Base-by-base conservation (phyloP, 768 basidiomycete genomes). In the Tylopilus intermedius region DNA sequence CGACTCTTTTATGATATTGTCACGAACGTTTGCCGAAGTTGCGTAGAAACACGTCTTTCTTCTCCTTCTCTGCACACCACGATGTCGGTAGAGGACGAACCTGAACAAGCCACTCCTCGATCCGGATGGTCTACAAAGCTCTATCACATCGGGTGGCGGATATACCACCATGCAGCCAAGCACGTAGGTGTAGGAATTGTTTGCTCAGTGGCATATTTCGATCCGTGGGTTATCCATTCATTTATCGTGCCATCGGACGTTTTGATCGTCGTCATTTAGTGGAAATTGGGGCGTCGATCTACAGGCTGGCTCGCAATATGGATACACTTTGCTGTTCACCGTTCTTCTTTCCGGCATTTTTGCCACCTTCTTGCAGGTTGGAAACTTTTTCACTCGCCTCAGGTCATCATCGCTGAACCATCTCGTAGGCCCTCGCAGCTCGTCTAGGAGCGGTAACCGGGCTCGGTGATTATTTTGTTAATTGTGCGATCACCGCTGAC, bases 251-350 rank as follows among this genome's bases (percentile, higher is more conserved):
- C 35, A 49, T 33, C 42, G 18, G 21, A 14, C 47, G 14, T 10
- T 10, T 41, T 57, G 37, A 53, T 43, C 35, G 39, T 40, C 26
- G 43, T 30, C 27, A 24, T 4, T 14, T 49, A 86, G 85, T 18
- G 89, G 91, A 27, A 94, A 94, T 63, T 93, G 91, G 92, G 82
- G 86, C 15, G 91, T 93, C 14, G 92, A 94, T 71, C 73, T 94
- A 8, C 86, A 90, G 68, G 92, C 92, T 1, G 92, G 92, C 9
- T 87, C 88, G 18, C 67, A 83, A 51, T 94, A 79, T 65, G 93
- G 94, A 1, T 96, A 95, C 70, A 80, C 79, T 54, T 76, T 94
- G 13, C 78, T 98, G 29, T 94, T 95, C 69, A 76, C 90, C 14
- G 84, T 98, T 10, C 77, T 96, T 6, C 66, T 96, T 18, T 75